Base-by-base conservation (phyloP, 768 basidiomycete species). In the Tulasnella sp. region DNA sequence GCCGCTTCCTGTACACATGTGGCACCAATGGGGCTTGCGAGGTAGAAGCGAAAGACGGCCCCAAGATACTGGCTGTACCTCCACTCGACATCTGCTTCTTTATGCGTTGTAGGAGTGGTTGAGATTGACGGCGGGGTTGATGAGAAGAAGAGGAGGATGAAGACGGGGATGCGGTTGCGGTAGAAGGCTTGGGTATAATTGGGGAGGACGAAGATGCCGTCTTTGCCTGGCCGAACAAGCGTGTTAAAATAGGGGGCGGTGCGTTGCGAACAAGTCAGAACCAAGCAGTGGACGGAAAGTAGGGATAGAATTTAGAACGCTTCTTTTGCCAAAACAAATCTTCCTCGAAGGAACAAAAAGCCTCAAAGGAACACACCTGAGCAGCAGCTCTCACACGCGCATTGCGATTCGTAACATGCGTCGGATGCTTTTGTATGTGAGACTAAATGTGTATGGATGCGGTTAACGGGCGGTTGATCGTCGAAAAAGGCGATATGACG, bases 341-440 rank as follows among this genome's bases (percentile, higher is more conserved):
- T 58, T 58, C 54, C 19, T 25, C 12, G 54, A 58, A 58, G 2
- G 54, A 58, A 25, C 54, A 58, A 58, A 58, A 31, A 22, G 6
- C n/a, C 29, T 58, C 22, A 22, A 31, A 25, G 22, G 29, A 58
- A 58, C 54, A n/a, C 54, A 58, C 54, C 54, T 58, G 54, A 58
- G 54, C 54, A 58, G 54, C 54, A 58, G 54, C 54, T 8, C 54
- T 58, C 22, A 58, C 54, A 25, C 54, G 54, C 29, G 54, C 54
- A 22, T 12, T 42, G 2, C 71, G 71, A n/a, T 19, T 38, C 22
- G 25, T 67, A 42, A 29, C 73, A 74, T 74, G 73, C 9, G 52
- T 74, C 7, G 58, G 73, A 45, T 69, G 58, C 15, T 38, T 67
- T 74, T 74, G 34, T 31, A 74, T 42, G 45, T 74, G 73, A n/a